These are phyloP conservation scores for Mucor racemosus DNA, from an alignment of 371 early-diverging fungal genomes.

Conservation along the genomic window DNA sequence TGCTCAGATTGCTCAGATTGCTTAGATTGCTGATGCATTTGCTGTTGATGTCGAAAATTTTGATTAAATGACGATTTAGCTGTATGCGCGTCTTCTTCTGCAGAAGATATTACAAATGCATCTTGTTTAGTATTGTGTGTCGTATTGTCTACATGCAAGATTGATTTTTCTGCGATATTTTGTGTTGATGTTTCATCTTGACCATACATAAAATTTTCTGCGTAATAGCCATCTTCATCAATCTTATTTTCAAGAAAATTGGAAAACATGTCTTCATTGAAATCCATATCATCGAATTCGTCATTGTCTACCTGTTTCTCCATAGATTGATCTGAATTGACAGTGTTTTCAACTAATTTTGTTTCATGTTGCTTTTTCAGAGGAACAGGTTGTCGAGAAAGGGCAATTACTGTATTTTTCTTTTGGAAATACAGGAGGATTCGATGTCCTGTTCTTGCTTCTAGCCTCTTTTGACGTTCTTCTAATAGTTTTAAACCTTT, in stretches of 20 bases:
- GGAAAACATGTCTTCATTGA: slow-evolving; percentile 10
- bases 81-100: background rate
- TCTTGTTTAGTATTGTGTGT: background rate
- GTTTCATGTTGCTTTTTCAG: background rate
- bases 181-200: background rate
- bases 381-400: background rate
- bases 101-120: background rate
- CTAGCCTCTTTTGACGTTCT: slow-evolving; percentile 14
- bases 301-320: background rate
- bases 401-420: background rate
- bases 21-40: background rate
- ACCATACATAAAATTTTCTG: background rate
- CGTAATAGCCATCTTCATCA: slow-evolving; percentile 7
- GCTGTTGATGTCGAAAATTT: background rate
- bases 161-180: background rate
- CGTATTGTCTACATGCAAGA: background rate
- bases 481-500: slow-evolving; percentile 8
- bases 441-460: slow-evolving; percentile 17
- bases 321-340: background rate
- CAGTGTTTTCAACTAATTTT: background rate
- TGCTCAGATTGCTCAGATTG: background rate
- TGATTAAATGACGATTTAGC: background rate
- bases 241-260: slow-evolving; percentile 21
- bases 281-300: slow-evolving; percentile 6
- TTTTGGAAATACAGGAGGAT: background rate